Conservation (phyloP, 306 rosid species). For the Mimosa bimucronata region DNA sequence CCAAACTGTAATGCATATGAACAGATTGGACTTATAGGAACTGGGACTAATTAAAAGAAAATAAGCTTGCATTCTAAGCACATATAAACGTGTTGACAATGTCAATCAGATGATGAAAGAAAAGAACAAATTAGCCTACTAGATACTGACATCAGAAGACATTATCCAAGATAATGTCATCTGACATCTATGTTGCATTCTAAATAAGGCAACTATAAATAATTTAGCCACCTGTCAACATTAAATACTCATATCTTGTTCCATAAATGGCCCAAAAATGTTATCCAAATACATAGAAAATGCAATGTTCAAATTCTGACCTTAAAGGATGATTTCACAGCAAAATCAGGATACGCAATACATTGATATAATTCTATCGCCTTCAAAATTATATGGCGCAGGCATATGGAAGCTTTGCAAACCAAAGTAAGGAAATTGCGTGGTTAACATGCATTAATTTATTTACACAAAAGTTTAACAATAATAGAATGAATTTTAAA, state of each 20-base stretch:
- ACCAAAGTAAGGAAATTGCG: neutral
- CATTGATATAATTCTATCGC: neutral
- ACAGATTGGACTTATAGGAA: neutral
- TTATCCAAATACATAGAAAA: neutral
- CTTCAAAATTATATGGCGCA: neutral
- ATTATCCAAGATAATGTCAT: conserved; percentile 24
- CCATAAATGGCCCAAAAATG: neutral
- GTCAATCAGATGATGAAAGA: neutral
- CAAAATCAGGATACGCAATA: neutral
- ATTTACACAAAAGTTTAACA: neutral
- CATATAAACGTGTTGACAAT: neutral
- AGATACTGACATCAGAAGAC: conserved; percentile 44
- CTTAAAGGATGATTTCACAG: neutral
- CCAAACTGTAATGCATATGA: conserved; percentile 16
- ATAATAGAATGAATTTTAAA: neutral
- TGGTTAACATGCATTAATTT: neutral
- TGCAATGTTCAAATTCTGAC: neutral
- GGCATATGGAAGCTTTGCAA: neutral
- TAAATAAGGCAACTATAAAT: neutral
- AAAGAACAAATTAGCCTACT: conserved; percentile 16
- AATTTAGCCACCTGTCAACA: neutral
- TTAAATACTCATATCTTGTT: neutral
- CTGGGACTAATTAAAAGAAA: neutral
- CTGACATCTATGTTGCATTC: neutral
- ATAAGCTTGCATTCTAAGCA: neutral